These are phyloP conservation scores for Xerocomus spinulosus DNA, from an alignment of 768 basidiomycete species.

Conservation along the genomic window DNA sequence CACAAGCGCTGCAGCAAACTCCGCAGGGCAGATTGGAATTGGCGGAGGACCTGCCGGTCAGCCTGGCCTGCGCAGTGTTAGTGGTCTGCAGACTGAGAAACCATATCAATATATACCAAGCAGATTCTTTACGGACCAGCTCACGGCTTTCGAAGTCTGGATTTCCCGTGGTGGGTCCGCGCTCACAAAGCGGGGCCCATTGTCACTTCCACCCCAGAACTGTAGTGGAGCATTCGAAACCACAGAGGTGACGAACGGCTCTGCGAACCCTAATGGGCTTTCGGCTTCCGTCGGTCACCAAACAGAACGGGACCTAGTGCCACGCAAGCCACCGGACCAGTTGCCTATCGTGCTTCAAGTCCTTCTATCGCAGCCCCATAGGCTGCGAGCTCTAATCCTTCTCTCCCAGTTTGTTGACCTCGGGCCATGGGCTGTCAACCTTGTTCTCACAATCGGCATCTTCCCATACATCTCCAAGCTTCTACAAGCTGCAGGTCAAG, in stretches of 20 bases:
- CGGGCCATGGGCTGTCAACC: constrained; percentile 97
- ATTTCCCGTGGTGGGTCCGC: constrained; percentile 90
- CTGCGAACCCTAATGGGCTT: constrained; percentile 14
- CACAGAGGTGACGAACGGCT: constrained; percentile 15
- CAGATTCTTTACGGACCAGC: constrained; percentile 91
- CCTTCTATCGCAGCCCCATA: constrained; percentile 91
- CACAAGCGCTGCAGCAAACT: constrained; percentile 17
- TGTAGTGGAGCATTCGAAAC: constrained; percentile 30
- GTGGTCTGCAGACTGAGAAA: constrained; percentile 32
- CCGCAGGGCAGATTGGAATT: constrained; percentile 12
- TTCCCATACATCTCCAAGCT: constrained; percentile 98
- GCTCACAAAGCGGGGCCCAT: constrained; percentile 67
- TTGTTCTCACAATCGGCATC: constrained; percentile 94
- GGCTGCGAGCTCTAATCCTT: constrained; percentile 90
- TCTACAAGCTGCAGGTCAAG: constrained; percentile 89
- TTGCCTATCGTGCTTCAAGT: constrained; percentile 98
- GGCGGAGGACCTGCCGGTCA: constrained; percentile 15
- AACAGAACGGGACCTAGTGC: constrained; percentile 50
- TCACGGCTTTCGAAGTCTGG: constrained; percentile 98
- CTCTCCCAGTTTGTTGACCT: constrained; percentile 97
- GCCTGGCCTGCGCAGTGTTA: constrained; percentile 16
- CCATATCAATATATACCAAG: constrained; percentile 78
- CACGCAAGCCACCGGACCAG: constrained; percentile 92
- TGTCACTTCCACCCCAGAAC: constrained; percentile 58
- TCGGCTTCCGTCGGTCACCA: constrained; percentile 5